Evolutionary conservation across 2,329 filamentous ascomycete species (phyloP).

Genomic region (Geoglossum cookeanum): DNA sequence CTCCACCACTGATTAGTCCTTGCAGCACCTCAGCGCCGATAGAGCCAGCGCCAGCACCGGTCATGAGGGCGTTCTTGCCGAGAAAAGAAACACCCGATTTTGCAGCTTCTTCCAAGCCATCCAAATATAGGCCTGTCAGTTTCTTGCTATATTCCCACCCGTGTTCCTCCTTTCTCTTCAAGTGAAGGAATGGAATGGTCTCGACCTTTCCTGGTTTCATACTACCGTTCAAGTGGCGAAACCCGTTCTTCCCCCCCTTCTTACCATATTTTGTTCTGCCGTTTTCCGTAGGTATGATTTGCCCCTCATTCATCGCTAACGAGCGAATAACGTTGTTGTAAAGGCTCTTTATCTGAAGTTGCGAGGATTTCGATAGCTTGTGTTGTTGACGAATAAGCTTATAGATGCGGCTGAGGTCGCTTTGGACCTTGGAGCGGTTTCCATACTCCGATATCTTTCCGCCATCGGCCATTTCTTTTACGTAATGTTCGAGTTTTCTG

Average conservation of each 20-base stretch:
- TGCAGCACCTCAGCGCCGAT: constrained; percentile 95
- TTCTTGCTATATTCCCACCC: constrained; percentile 99
- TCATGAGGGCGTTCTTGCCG: constrained; percentile 95
- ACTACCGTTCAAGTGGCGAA: constrained; percentile 28
- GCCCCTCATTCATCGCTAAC: constrained; percentile 91
- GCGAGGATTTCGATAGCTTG: constrained; percentile 88
- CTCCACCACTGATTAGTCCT: constrained; percentile 87
- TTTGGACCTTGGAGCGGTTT: constrained; percentile 94
- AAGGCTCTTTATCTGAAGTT: constrained; percentile 86
- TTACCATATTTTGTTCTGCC: constrained; percentile 43
- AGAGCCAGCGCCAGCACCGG: constrained; percentile 89
- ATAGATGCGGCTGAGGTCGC: constrained; percentile 85
- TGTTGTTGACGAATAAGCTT: constrained; percentile 97
- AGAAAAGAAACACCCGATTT: constrained; percentile 76
- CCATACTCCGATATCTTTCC: constrained; percentile 98
- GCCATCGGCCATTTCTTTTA: constrained; percentile 94
- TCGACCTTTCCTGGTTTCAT: constrained; percentile 76
- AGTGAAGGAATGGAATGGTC: constrained; percentile 91
- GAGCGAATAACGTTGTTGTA: constrained; percentile 91
- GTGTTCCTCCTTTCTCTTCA: constrained; percentile 83
- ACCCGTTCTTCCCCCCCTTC: constrained; percentile 34
- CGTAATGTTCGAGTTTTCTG: constrained; percentile 94
- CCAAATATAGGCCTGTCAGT: constrained; percentile 79
- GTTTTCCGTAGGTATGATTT: constrained; percentile 81
- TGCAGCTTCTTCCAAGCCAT: constrained; percentile 78